These are phyloP conservation scores for Xylariaceae sp. DNA, from an alignment of 2,329 filamentous ascomycete species.

Conservation along the genomic window DNA sequence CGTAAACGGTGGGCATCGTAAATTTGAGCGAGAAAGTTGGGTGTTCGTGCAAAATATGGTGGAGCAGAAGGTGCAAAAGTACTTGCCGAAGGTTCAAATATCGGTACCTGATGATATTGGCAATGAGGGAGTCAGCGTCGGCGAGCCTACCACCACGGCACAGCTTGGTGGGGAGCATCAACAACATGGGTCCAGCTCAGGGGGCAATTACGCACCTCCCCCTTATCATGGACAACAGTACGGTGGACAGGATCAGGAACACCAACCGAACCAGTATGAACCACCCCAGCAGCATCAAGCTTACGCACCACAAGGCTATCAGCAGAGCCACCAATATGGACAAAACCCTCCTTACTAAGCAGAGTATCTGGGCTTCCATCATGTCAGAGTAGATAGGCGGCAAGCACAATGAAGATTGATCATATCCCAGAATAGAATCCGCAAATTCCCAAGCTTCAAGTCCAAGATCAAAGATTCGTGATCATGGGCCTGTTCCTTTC, in stretches of 20 bases:
- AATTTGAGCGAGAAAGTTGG: constrained; percentile 42
- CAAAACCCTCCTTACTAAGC: constrained; percentile 23
- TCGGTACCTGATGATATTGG: constrained; percentile 42
- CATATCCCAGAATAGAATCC: too few species aligned
- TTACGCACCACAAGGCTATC: constrained; percentile 19
- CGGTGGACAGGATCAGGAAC: constrained; percentile 3
- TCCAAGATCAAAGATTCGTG: too few species aligned
- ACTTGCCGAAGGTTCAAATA: constrained; percentile 42
- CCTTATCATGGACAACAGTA: constrained; percentile 4
- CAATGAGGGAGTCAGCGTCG: constrained; percentile 41
- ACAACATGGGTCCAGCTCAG: constrained; percentile 22
- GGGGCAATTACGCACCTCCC: constrained; percentile 26
- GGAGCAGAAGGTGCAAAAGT: constrained; percentile 41
- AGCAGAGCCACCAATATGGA: constrained; percentile 22
- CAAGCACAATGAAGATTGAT: too few species aligned
- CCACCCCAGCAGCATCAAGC: constrained; percentile 8
- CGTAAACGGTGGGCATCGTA: constrained; percentile 43
- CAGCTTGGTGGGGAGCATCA: constrained; percentile 6
- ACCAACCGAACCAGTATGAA: constrained; percentile 14
- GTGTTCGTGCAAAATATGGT: constrained; percentile 42
- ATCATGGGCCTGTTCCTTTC: too few species aligned
- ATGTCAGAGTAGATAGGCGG: too few species aligned
- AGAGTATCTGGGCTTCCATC: too few species aligned
- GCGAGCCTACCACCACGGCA: constrained; percentile 22
- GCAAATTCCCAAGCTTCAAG: too few species aligned